Evolutionary conservation across 768 basidiomycete genomes (phyloP).

Genomic region (Pleurotus platypus): DNA sequence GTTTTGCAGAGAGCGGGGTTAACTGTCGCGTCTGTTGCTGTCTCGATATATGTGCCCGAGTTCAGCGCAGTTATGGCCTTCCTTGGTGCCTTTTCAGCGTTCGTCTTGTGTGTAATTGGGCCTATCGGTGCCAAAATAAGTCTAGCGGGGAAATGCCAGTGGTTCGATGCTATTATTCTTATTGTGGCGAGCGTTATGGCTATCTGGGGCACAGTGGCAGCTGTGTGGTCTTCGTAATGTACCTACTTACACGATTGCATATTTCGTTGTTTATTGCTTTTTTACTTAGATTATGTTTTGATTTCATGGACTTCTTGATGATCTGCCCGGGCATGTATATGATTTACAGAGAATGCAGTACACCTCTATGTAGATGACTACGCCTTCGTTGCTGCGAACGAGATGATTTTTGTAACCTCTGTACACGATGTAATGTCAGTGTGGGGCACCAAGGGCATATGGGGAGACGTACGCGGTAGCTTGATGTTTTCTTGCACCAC

Average conservation of each 20-base stretch:
- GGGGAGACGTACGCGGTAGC: slow-evolving; percentile 62
- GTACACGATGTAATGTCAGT: slow-evolving; percentile 9
- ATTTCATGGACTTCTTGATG: not conserved
- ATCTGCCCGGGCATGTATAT: not conserved
- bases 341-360: slow-evolving; percentile 2
- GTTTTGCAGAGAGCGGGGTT: slow-evolving; percentile 56
- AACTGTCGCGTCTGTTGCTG: slow-evolving; percentile 54
- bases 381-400: slow-evolving; percentile 58
- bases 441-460: not conserved
- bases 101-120: slow-evolving; percentile 70
- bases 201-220: slow-evolving; percentile 70
- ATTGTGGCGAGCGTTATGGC: slow-evolving; percentile 60
- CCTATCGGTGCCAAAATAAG: slow-evolving; percentile 72
- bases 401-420: slow-evolving; percentile 77
- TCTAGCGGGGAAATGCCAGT: slow-evolving; percentile 43
- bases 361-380: slow-evolving; percentile 19
- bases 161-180: slow-evolving; percentile 55
- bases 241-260: no score
- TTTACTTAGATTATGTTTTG: not conserved
- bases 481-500: slow-evolving; percentile 82
- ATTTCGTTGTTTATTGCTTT: no score
- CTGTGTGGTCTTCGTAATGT: slow-evolving; percentile 40
- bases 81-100: slow-evolving; percentile 85
- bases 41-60: slow-evolving; percentile 75
- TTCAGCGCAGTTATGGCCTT: slow-evolving; percentile 87